Evolutionary conservation across 495 filamentous ascomycete species (phyloP), one percentile per base, ranked within the genome.

Genomic region (Penicillium ochrochloron): DNA sequence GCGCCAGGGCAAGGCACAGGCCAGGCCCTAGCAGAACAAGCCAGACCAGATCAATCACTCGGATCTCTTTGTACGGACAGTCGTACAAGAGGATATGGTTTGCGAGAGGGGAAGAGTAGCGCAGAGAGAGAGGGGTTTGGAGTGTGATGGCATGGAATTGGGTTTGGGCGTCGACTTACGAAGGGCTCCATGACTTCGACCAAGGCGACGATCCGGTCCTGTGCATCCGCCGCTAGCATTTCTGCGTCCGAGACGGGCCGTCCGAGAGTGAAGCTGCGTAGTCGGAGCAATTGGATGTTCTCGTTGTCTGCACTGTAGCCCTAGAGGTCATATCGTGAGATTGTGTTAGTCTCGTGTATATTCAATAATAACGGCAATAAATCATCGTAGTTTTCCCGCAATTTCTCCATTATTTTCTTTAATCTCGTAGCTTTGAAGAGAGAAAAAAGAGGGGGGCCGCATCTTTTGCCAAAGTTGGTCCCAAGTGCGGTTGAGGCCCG

Each of bases 241-340:
- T 86, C 78, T 31, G 73, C 69, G 60, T 94, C 90, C 15, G 78
- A 59, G 46, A 96, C 69, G 67, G 87, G 84, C 60, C 77, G 86
- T 35, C 88, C 83, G 39, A 94, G 76, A 0, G 89, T 92, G 71
- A 87, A 95, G 73, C 88, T 94, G 65, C 86, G 83, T 63, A 96
- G 82, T 61, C 91, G 88, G 55, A 96, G 79, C 60, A 96, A 81
- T 46, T 87, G 82, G 67, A 95, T 92, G 62, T 94, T 88, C 42
- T 84, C 74, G 68, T 96, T 88, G 59, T 91, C 87, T 15, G 84
- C 78, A 34, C 85, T 81, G 73, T 91, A 96, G 64, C 92, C 92
- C 89, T 92, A 68, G 41, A 64, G 41, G 61, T 70, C 39, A 66
- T 17, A 54, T n/a, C 51, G 34, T 31, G 23, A 9, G 31, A 3